A percentile compares a stretch with the other conserved stretches of the same genome.
Conservation (phyloP, 345 rosid species). For the Melastoma malabathricum region DNA sequence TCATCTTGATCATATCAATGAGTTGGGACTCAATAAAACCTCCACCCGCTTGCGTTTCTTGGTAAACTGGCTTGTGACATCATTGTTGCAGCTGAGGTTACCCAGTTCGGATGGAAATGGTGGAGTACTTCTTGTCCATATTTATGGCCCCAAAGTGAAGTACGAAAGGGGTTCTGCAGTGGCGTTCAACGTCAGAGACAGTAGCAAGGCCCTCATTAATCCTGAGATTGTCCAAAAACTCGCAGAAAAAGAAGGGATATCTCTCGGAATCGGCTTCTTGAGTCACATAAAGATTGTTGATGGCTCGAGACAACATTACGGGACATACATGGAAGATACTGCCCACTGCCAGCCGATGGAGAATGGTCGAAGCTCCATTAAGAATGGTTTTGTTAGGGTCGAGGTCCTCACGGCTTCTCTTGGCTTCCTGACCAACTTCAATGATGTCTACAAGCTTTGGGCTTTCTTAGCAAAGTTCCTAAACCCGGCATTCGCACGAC, state of each 20-base stretch:
- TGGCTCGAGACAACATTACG: constrained; percentile 32
- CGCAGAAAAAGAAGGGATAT: constrained; percentile 85
- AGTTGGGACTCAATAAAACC: constrained; percentile 93
- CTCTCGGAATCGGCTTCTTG: constrained; percentile 79
- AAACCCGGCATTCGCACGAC: constrained; percentile 50
- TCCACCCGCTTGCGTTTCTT: constrained; percentile 64
- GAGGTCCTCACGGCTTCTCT: constrained; percentile 97
- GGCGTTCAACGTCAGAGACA: constrained; percentile 75
- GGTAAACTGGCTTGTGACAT: constrained; percentile 95
- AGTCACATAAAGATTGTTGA: constrained; percentile 74
- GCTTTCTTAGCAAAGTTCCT: constrained; percentile 83
- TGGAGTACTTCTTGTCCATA: constrained; percentile 60
- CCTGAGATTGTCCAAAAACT: constrained; percentile 88
- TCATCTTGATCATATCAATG: constrained; percentile 83
- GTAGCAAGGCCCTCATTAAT: constrained; percentile 53
- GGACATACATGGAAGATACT: constrained; percentile 39
- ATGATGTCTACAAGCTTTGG: constrained; percentile 91
- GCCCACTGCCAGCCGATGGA: constrained; percentile 61
- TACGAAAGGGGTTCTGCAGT: constrained; percentile 94
- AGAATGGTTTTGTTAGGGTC: constrained; percentile 52
- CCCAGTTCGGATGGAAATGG: constrained; percentile 45
- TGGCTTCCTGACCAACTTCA: constrained; percentile 86
- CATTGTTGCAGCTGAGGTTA: constrained; percentile 71
- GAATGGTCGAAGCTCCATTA: constrained; percentile 41
- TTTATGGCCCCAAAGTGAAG: constrained; percentile 93